Conservation (phyloP, 129 eudicot species). For the Sambucus nigra region DNA sequence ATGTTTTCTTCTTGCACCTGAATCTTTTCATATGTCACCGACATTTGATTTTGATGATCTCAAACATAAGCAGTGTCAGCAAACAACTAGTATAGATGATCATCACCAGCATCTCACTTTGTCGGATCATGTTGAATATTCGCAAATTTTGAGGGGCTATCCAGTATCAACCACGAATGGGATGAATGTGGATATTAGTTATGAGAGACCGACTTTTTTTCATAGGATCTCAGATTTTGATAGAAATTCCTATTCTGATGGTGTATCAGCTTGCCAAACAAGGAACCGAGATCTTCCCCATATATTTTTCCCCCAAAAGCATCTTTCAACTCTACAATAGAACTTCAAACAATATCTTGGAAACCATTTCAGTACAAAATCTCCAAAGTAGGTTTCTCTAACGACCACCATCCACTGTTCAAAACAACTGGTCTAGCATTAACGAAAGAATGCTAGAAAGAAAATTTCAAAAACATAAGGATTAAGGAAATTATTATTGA, state of each 20-base stretch:
- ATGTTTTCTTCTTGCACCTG: conserved; percentile 4
- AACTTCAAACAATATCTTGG: too few species aligned
- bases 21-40: conserved; percentile 8
- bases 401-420: too few species aligned
- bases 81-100: too few species aligned
- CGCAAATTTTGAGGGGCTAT: conserved; percentile 21
- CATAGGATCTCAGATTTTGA: conserved; percentile 23
- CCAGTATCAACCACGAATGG: conserved; percentile 24
- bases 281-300: conserved; percentile 34
- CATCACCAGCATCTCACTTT: too few species aligned
- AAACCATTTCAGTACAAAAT: too few species aligned
- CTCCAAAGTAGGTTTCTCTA: too few species aligned
- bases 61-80: conserved; percentile 15
- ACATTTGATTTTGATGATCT: conserved; percentile 18
- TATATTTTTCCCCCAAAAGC: too few species aligned
- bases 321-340: too few species aligned
- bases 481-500: too few species aligned
- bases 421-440: too few species aligned
- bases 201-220: conserved; percentile 16
- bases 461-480: too few species aligned
- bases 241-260: conserved; percentile 8
- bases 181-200: conserved; percentile 20
- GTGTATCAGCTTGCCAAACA: conserved; percentile 32
- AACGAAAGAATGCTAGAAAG: too few species aligned
- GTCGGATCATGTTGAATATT: conserved; percentile 20